Base-by-base conservation (phyloP, 768 basidiomycete species). In the Mycena pura region DNA sequence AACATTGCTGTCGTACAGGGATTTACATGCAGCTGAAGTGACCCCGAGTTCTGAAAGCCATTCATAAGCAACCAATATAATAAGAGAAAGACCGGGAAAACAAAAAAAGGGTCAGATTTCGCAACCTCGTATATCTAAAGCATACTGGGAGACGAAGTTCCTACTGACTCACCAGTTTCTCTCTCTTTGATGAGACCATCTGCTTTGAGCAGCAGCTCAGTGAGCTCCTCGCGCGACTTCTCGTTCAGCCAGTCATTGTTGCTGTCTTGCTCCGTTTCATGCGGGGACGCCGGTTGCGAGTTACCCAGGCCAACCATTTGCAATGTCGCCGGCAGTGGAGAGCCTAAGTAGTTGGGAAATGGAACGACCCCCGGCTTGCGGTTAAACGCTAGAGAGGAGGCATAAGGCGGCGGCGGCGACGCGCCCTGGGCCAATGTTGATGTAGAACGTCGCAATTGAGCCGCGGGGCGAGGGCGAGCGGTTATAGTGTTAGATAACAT, bases 101-200 rank as follows among this genome's bases (percentile, higher is more conserved):
- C n/a, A n/a, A n/a, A n/a, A n/a, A n/a, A n/a, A n/a, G n/a, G n/a
- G n/a, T n/a, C n/a, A n/a, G n/a, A n/a, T n/a, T n/a, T n/a, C n/a
- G n/a, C n/a, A n/a, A n/a, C n/a, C n/a, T n/a, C n/a, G n/a, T n/a
- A n/a, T n/a, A n/a, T n/a, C n/a, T n/a, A n/a, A n/a, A n/a, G n/a
- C n/a, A n/a, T n/a, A n/a, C n/a, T n/a, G n/a, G n/a, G n/a, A 24
- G 13, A 28, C 17, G 5, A 10, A 17, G 14, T 47, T 5, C 17
- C 45, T 49, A 47, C 57, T 22, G 43, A 74, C 86, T 48, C 70
- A 91, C 93, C 92, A 64, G 82, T 84, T 75, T 91, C 92, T 36
- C 92, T 81, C 59, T 87, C 86, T 70, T 86, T 89, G 64, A 95
- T 93, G 46, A 93, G 78, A 60, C 78, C 85, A 63, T 90, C 89